Evolutionary conservation across 1,139 yeast genomes (phyloP), one percentile per base, ranked within the genome.

Genomic region (Kazachstania sp.): DNA sequence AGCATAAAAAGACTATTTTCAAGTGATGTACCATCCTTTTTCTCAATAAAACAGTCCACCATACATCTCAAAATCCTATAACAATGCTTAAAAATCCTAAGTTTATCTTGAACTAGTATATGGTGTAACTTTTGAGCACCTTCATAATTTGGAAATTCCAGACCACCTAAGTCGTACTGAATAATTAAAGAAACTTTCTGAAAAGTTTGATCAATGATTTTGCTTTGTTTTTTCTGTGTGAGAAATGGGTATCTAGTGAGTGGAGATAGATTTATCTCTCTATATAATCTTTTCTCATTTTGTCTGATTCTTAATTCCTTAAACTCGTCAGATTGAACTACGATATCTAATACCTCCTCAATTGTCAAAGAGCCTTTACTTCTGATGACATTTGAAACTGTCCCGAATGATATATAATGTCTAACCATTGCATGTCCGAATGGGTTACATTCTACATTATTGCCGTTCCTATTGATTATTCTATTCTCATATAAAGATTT

Each of bases 141-240:
- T 6, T 59, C 65, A 45, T 66, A 70, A 2, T 54, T 54, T 1
- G 79, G 78, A 46, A 62, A 70, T 30, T 73, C 77, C 7, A 71
- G 45, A 0, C 76, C 76, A 4, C 79, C 75, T 13, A 75, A 59
- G 44, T 74, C 78, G 57, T 66, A 71, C 49, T 75, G 79, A 12
- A 74, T 59, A 5, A 74, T 41, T 9, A 74, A 48, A 4, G 64
- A 64, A 0, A 71, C 59, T 50, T 74, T 73, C 23, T 70, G 70
- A 39, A 46, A 45, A 8, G 59, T 48, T 7, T 52, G 45, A 39
- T 59, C 61, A 30, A 65, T 50, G 28, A 52, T 45, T 51, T 62
- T 49, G 51, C 57, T 46, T n/a, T 54, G 53, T 38, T 54, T 55
- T 15, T 56, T 61, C 15, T 54, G 54, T 3, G 61, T 55, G 9